phyloP scores from a whole-genome alignment of 2,329 filamentous ascomycete genomes.

The Pseudogymnoascus sp. region DNA sequence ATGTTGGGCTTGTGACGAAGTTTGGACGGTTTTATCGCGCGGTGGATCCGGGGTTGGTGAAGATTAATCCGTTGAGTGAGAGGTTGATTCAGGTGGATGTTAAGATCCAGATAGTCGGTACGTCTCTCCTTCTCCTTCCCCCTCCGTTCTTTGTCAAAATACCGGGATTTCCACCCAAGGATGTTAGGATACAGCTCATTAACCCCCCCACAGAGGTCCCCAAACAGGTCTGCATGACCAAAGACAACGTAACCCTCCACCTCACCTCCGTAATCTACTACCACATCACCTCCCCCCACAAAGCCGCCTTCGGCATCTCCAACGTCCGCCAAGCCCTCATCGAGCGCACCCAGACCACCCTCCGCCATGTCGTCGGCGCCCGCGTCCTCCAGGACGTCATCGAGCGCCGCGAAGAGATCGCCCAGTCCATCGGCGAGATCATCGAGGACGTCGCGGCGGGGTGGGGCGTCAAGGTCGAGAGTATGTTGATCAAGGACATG shows the following conservation, averaged over 20 bases:
- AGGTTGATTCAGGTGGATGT: conserved; percentile 87
- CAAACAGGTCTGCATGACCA: conserved; percentile 97
- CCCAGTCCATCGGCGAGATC: conserved; percentile 89
- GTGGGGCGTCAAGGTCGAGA: conserved; percentile 95
- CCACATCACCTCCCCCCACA: conserved; percentile 91
- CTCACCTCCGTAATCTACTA: conserved; percentile 99
- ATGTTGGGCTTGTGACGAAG: conserved; percentile 90
- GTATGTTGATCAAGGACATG: conserved; percentile 99
- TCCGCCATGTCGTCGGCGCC: conserved; percentile 92
- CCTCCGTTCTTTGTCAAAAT: not conserved
- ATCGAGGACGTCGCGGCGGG: conserved; percentile 90
- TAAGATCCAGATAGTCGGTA: conserved; percentile 91
- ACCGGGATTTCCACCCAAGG: conserved; percentile 12
- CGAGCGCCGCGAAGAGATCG: conserved; percentile 94
- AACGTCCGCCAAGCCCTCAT: conserved; percentile 94
- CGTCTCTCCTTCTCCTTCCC: conserved; percentile 21
- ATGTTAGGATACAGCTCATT: not conserved
- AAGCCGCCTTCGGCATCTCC: conserved; percentile 91
- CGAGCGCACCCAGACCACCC: conserved; percentile 94
- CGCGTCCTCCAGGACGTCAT: conserved; percentile 96
- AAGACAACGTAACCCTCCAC: conserved; percentile 93
- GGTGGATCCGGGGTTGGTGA: conserved; percentile 92
- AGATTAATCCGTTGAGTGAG: conserved; percentile 94
- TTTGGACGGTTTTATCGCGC: conserved; percentile 93
- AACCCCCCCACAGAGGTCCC: conserved; percentile 59